Base-by-base conservation (phyloP, 768 basidiomycete genomes). In the Strobilomyces echinocephalus region DNA sequence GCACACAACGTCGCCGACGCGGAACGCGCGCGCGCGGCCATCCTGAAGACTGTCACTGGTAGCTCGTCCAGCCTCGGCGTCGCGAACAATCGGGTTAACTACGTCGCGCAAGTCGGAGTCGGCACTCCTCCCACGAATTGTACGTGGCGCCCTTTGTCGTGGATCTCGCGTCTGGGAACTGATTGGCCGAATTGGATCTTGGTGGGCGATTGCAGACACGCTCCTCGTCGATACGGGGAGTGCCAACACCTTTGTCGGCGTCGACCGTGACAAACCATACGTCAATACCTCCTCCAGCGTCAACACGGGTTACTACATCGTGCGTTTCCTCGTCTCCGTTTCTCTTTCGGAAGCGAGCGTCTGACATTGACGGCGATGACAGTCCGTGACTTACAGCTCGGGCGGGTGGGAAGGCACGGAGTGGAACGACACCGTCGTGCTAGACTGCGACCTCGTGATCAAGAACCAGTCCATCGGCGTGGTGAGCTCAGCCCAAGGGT, bases 381-480 rank as follows among this genome's bases (percentile, higher is more conserved):
- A 52, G 38, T 31, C 28, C 9, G 28, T 36, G 35, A 10, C 35
- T 12, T 47, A 52, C n/a, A 48, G 26, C 6, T 0, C 15, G 3
- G 44, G 44, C 3, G 12, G 4, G 8, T 53, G 56, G 26, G 36
- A 11, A 7, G 60, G 61, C 42, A 55, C 62, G 18, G 57, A 63
- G 35, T 63, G 54, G 53, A n/a, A 46, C 20, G 61, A 62, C 8
- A 55, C 55, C 7, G 43, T 63, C 31, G 60, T 53, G 15, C 48
- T 63, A 26, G 8, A 34, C 3, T 28, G 57, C 2, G 42, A 12
- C 12, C 28, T 59, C 24, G 39, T 52, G 5, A 44, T 63, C 38
- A 43, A 8, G 1, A 20, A 52, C 2, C 76, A 78, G 58, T 68
- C 66, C 20, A 71, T 77, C 24, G 59, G 74, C 18, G 72, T 68